Base-by-base conservation (phyloP, 1,284 basidiomycete genomes). In the Leucoagaricus sp. region DNA sequence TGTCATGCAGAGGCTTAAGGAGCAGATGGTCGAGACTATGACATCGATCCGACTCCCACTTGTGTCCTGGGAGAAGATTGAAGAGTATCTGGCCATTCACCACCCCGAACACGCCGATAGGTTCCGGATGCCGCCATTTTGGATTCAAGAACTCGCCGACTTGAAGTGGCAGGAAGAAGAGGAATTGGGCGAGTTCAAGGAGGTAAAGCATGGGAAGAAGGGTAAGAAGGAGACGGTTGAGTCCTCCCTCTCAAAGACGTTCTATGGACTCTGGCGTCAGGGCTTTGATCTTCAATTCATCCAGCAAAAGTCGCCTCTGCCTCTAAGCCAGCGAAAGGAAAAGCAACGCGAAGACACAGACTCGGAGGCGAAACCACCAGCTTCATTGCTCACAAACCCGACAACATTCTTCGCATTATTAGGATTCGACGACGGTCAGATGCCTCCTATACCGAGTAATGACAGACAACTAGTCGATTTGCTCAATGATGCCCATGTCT, bases 51-150 rank as follows among this genome's bases (percentile, higher is more conserved):
- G n/a, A n/a, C n/a, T n/a, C n/a, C n/a, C n/a, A n/a, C n/a, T n/a
- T n/a, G n/a, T n/a, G n/a, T n/a, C n/a, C n/a, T n/a, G n/a, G n/a
- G n/a, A n/a, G n/a, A n/a, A n/a, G n/a, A n/a, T n/a, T n/a, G n/a
- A n/a, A n/a, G n/a, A n/a, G n/a, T n/a, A n/a, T n/a, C n/a, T n/a
- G n/a, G n/a, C n/a, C n/a, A n/a, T n/a, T n/a, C n/a, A n/a, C n/a
- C n/a, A n/a, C n/a, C n/a, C n/a, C n/a, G n/a, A n/a, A n/a, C n/a
- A n/a, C n/a, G n/a, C n/a, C n/a, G n/a, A n/a, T n/a, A n/a, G n/a
- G 21, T 61, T 86, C 26, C 15, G 55, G 1, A 46, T 63, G 7
- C 76, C 78, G 0, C 79, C 81, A 1, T 25, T 17, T 6, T 85
- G 80, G 81, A 71, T 83, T 33, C 48, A 33, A 8, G 57, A 57